Conservation (phyloP, 805 yeast species). For the Nakazawaea pomicola region DNA sequence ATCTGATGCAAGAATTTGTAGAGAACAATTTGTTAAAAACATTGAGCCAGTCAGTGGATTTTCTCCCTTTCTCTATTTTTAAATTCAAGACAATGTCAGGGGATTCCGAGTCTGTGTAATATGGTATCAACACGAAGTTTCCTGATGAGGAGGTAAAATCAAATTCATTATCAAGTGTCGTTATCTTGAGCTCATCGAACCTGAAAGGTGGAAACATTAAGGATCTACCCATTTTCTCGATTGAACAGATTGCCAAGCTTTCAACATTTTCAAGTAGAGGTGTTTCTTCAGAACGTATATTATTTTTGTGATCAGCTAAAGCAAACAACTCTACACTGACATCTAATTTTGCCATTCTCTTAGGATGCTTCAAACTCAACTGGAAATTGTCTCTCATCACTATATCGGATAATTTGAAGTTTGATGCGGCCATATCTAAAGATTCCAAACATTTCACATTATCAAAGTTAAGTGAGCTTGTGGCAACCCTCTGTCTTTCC, state of each 20-base stretch:
- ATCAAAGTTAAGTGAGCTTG: constrained; percentile 13
- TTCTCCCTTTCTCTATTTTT: background rate
- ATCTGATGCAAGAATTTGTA: background rate
- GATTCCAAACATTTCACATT: constrained; percentile 12
- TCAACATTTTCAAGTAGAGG: constrained; percentile 22
- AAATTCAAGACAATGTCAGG: constrained; percentile 5
- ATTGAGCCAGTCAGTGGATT: background rate
- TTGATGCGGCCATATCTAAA: constrained; percentile 13
- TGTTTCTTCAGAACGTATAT: constrained; percentile 5
- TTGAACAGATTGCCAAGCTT: constrained; percentile 23
- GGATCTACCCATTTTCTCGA: constrained; percentile 24
- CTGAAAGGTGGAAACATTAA: constrained; percentile 30
- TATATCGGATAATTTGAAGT: constrained; percentile 11
- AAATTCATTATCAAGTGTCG: constrained; percentile 11
- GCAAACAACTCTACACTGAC: constrained; percentile 7
- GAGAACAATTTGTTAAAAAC: constrained; percentile 6
- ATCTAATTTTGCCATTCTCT: constrained; percentile 9
- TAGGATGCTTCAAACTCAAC: constrained; percentile 12
- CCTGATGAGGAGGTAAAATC: background rate
- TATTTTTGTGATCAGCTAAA: constrained; percentile 1
- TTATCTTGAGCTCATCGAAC: constrained; percentile 22
- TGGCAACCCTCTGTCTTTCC: constrained; percentile 17
- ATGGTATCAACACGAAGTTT: background rate
- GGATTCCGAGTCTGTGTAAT: background rate
- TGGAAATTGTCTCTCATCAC: constrained; percentile 7